Evolutionary conservation across 2,329 filamentous ascomycete genomes (phyloP), one percentile per base, ranked within the genome.

Genomic region (Aspergillus felis): DNA sequence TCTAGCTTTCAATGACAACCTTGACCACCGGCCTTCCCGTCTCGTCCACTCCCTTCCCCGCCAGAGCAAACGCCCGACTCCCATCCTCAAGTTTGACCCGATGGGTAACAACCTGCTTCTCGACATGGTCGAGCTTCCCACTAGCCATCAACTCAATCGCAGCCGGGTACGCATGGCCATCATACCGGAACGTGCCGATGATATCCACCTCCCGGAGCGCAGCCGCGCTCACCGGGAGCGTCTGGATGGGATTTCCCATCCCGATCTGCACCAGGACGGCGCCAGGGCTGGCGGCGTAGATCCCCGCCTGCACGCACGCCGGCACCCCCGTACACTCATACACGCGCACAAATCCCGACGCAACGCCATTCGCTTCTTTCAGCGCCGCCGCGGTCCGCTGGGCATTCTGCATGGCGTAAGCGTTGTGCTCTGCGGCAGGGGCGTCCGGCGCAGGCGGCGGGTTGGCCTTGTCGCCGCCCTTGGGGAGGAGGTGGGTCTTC

Each of bases 111-210:
- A 84, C 78, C 60, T 76, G 76, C 61, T 82, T 78, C 46, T 76
- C 75, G 0, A 83, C 79, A 22, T 70, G 76, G 20, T 76, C 76
- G 44, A 84, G 67, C 54, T 77, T 76, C 4, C 81, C 81, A 51
- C 79, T 79, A 2, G 76, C 79, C 61, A 83, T 70, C 60, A 84
- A 68, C 60, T 76, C 77, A 66, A 84, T 82, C 1, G 81, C 82
- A n/a, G 75, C 77, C 0, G 81, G 80, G 61, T 84, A 84, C 0
- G 80, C 81, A 63, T 79, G 75, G 2, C 70, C 72, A 65, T 81
- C 80, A 58, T 84, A 84, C 48, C 82, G 73, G 69, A 84, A 83
- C 6, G 83, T 81, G n/a, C 82, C 82, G 51, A 84, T 78, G 47
- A 84, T 77, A 65, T 84, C 82, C 6, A 84, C 79, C 67, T 84